A percentile compares a stretch with the other conserved stretches of the same genome.
phyloP scores from a whole-genome alignment of 257 asterid species.

The Forsythia suspensa region DNA sequence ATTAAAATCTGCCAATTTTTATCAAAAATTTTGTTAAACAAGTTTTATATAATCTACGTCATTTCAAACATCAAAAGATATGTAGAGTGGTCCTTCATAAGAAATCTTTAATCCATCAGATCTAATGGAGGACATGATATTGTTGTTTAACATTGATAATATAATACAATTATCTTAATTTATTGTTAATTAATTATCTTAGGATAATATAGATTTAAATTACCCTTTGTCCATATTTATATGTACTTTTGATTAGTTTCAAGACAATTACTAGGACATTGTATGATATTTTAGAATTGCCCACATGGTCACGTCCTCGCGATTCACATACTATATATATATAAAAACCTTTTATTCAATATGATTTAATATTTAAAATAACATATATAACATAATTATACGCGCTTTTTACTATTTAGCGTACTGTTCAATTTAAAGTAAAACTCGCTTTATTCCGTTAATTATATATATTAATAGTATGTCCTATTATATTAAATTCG shows the following conservation, averaged over 20 bases:
- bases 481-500: no score
- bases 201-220: not conserved
- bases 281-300: not conserved
- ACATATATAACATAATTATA: not conserved
- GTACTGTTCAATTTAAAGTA: no score
- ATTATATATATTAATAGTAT: no score
- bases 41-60: no score
- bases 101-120: no score
- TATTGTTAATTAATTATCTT: not conserved
- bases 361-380: not conserved
- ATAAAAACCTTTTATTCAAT: not conserved
- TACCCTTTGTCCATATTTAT: not conserved
- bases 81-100: not conserved
- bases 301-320: not conserved
- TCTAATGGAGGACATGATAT: not conserved
- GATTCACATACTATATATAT: not conserved
- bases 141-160: not conserved
- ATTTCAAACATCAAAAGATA: no score
- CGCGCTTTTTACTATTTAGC: no score
- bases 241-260: not conserved
- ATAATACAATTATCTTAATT: not conserved
- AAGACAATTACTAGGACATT: not conserved
- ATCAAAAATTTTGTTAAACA: no score
- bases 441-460: no score
- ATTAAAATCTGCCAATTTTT: no score